Percentiles rank a stretch among this genome's conserved stretches.
These are phyloP conservation scores for Backusella luteola DNA, from an alignment of 192 early-diverging fungal genomes.

Conservation along the genomic window DNA sequence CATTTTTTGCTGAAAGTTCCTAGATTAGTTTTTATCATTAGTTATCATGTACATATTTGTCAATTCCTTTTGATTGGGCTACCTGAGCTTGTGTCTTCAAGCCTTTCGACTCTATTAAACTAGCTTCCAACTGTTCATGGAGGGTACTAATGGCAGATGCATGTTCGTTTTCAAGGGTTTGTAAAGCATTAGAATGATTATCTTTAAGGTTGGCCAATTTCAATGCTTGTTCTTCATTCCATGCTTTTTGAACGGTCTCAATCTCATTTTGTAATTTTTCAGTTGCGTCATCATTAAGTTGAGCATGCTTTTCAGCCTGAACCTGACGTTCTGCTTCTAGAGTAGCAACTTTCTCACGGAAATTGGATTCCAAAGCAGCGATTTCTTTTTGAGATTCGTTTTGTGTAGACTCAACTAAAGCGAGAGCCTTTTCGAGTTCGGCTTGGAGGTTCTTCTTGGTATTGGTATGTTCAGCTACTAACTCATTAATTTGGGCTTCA, in stretches of 20 bases:
- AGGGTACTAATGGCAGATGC: neutral
- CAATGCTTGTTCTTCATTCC: slow-evolving; percentile 8
- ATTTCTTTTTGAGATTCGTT: neutral
- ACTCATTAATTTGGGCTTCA: slow-evolving; percentile 16
- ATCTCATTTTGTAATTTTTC: slow-evolving; percentile 13
- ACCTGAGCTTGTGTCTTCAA: neutral
- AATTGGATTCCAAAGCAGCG: neutral
- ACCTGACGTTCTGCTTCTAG: slow-evolving; percentile 2
- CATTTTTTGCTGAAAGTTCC: neutral
- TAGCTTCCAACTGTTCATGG: neutral
- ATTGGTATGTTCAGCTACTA: slow-evolving; percentile 11
- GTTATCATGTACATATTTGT: neutral
- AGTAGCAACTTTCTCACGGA: neutral
- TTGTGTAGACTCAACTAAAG: neutral
- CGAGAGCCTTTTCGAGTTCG: neutral
- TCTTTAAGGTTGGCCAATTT: neutral
- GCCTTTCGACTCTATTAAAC: neutral
- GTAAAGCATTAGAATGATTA: neutral
- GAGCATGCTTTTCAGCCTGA: neutral
- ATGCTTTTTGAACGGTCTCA: slow-evolving; percentile 12
- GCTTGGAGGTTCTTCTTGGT: neutral
- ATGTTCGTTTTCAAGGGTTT: slow-evolving; percentile 8
- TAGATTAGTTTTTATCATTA: neutral
- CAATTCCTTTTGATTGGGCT: neutral
- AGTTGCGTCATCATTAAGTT: slow-evolving; percentile 5